These are phyloP conservation scores for Quercus engelmannii DNA, from an alignment of 306 rosid species.

Conservation along the genomic window DNA sequence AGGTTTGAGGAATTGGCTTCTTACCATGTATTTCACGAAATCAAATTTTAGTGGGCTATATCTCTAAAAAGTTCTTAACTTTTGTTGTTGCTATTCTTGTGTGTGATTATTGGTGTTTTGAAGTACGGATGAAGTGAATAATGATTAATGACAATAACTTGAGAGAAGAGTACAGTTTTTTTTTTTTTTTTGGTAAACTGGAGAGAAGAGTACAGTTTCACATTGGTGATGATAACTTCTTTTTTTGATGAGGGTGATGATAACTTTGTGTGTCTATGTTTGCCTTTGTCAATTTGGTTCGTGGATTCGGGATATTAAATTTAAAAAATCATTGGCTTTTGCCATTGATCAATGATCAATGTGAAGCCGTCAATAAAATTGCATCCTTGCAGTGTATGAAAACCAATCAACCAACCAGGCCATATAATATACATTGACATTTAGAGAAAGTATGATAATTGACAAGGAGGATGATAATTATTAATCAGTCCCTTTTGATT, in stretches of 20 bases:
- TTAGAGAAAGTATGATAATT: not conserved
- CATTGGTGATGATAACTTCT: conserved; percentile 43
- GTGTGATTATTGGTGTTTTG: not conserved
- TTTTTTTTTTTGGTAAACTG: not conserved
- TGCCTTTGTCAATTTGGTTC: too few relatives aligned
- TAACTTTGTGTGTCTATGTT: too few relatives aligned
- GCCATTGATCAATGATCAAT: too few relatives aligned
- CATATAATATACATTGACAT: not conserved
- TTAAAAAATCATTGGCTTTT: too few relatives aligned
- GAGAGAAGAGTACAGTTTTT: conserved; percentile 29
- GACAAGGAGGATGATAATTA: not conserved
- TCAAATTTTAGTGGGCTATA: too few relatives aligned
- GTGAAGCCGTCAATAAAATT: too few relatives aligned
- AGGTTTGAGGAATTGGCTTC: too few relatives aligned
- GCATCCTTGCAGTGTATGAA: not conserved
- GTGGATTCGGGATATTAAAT: too few relatives aligned
- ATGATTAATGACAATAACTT: conserved; percentile 14
- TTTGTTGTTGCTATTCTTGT: not conserved
- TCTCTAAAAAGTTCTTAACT: too few relatives aligned
- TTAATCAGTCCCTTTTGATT: not conserved
- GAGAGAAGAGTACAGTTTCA: conserved; percentile 42
- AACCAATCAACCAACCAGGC: not conserved
- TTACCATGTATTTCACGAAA: too few relatives aligned
- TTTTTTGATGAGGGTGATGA: conserved; percentile 30
- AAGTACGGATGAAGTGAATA: conserved; percentile 27